Evolutionary conservation across 2,329 filamentous ascomycete genomes (phyloP), one percentile per base, ranked within the genome.

Genomic region (Colletotrichum echinochloae): DNA sequence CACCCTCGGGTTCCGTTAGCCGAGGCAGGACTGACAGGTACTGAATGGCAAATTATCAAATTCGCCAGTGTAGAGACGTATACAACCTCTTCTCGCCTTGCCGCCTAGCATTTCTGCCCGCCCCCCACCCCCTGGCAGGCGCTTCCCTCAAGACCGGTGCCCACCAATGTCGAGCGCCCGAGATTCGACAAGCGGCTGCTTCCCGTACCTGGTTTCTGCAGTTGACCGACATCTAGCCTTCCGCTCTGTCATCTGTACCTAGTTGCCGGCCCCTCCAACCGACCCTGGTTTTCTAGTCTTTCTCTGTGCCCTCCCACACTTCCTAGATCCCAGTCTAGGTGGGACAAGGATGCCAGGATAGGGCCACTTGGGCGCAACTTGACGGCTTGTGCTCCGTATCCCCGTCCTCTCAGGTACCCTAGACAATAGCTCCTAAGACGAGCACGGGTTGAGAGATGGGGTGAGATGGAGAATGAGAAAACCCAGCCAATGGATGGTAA

Each of bases 401-500:
- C 68, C 44, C 20, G 67, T 57, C 55, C 44, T 44, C 60, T 46
- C 63, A 48, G 44, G 68, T 37, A 70, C 62, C 62, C 66, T 46
- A 8, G 28, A 51, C 46, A 56, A 71, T 46, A 64, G 52, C 56
- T 57, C 51, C 56, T 63, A 66, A 71, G 65, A 71, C 64, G 65
- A 64, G 49, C 59, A 71, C 60, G 44, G 66, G 41, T 59, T 64
- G 59, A 37, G 65, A 64, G 65, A 71, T 71, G 67, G 65, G 69
- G 60, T 70, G 69, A 57, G 54, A 71, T 70, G 65, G 60, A 65
- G 61, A 56, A 55, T 56, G 69, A 70, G 60, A 55, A 71, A 52
- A 62, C 30, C 55, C 60, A 65, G 60, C 60, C 60, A 68, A 71
- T 69, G 37, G 54, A 71, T 69, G 37, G 54, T 48, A 60, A 70